These are phyloP conservation scores for Colletotrichum spaethianum DNA, from an alignment of 2,329 filamentous ascomycete genomes.

Conservation along the genomic window DNA sequence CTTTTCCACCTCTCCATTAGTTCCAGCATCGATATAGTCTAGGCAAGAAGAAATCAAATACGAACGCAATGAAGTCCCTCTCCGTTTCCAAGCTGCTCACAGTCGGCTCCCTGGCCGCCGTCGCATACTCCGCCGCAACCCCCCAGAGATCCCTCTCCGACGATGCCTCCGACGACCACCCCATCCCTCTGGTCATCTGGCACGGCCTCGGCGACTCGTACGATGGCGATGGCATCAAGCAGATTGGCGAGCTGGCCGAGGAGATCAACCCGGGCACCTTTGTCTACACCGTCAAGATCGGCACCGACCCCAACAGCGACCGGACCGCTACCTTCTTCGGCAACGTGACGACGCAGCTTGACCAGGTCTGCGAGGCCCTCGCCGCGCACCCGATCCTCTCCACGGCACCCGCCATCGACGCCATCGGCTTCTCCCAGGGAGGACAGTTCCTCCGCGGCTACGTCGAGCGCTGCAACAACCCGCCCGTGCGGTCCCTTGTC, in stretches of 20 bases:
- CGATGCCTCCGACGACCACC: conserved; percentile 70
- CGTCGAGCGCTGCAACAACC: conserved; percentile 86
- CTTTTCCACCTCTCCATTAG: background rate
- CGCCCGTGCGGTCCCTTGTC: conserved; percentile 82
- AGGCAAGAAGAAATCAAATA: conserved; percentile 18
- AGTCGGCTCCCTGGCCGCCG: conserved; percentile 45
- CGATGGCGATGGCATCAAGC: conserved; percentile 80
- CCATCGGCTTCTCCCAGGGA: conserved; percentile 94
- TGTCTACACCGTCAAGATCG: conserved; percentile 84
- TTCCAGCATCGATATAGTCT: background rate
- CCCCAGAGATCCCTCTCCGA: conserved; percentile 39
- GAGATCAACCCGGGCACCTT: conserved; percentile 85
- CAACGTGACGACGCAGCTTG: conserved; percentile 86
- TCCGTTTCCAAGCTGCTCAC: conserved; percentile 52
- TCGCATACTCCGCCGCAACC: conserved; percentile 41
- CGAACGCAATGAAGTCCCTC: conserved; percentile 48
- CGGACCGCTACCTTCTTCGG: conserved; percentile 90
- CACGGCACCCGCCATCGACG: conserved; percentile 87
- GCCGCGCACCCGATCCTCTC: conserved; percentile 83
- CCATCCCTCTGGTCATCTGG: conserved; percentile 94
- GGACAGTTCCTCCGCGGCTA: conserved; percentile 96
- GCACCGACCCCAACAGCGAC: conserved; percentile 76
- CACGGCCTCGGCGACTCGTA: conserved; percentile 86
- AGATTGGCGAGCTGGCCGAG: conserved; percentile 80
- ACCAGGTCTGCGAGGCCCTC: conserved; percentile 82